Percentiles rank a stretch among this genome's conserved stretches.
Conservation (phyloP, 148 eudicot species). For the Suaeda aralocaspica region DNA sequence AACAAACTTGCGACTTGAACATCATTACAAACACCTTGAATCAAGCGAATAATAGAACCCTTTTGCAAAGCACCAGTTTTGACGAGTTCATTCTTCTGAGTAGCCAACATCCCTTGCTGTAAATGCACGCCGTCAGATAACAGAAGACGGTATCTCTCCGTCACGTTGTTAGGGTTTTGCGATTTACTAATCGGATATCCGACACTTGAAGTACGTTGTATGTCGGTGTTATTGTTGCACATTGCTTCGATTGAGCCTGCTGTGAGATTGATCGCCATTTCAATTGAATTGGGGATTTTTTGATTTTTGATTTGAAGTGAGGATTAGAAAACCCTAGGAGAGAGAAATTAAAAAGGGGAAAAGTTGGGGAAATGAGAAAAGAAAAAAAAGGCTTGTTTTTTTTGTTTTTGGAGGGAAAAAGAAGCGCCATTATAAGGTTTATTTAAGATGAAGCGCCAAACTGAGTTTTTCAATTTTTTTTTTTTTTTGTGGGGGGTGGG, state of each 20-base stretch:
- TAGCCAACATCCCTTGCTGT: conserved; percentile 80
- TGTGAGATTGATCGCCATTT: conserved; percentile 38
- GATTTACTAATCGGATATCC: conserved; percentile 49
- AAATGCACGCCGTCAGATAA: conserved; percentile 57
- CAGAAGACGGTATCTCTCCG: conserved; percentile 53
- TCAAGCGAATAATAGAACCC: conserved; percentile 54
- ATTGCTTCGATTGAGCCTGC: conserved; percentile 48
- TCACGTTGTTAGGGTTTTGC: conserved; percentile 11
- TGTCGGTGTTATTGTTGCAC: conserved; percentile 28
- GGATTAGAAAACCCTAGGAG: conserved; percentile 21
- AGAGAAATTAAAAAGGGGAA: neutral
- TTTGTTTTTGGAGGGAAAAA: neutral
- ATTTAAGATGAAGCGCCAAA: conserved; percentile 13
- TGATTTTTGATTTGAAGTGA: neutral
- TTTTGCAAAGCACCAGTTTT: conserved; percentile 40
- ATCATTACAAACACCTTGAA: conserved; percentile 39
- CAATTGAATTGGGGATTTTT: no score
- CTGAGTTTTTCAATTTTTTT: neutral
- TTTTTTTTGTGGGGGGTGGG: neutral
- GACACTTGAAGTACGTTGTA: conserved; percentile 51
- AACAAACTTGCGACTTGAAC: conserved; percentile 48
- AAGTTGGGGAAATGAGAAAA: neutral
- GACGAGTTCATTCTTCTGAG: conserved; percentile 60
- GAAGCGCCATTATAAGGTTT: conserved; percentile 8
- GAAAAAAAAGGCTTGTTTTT: conserved; percentile 3